A percentile compares a stretch with the other conserved stretches of the same genome.
Evolutionary conservation across 2,329 filamentous ascomycete species (phyloP).

Genomic region (Aureobasidium sp.): DNA sequence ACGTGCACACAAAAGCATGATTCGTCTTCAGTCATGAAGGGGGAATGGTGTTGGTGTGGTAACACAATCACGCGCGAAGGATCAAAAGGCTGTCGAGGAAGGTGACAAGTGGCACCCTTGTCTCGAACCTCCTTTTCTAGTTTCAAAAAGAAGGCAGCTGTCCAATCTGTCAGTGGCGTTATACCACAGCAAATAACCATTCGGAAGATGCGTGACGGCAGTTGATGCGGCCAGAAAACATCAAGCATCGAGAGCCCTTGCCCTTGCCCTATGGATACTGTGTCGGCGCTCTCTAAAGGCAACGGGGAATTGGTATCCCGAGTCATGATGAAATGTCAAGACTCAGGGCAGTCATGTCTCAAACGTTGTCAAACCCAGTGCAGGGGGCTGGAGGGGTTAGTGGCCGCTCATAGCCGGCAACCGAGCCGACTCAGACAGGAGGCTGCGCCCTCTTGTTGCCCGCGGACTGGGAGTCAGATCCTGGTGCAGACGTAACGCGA

Average conservation of each 20-base stretch:
- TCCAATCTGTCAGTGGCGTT: not conserved
- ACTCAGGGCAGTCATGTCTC: not conserved
- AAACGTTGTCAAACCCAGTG: not conserved
- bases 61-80: constrained; percentile 7
- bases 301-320: not conserved
- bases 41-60: constrained; percentile 1
- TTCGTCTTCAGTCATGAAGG: not conserved
- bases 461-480: not conserved
- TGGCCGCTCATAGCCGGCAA: constrained; percentile 1
- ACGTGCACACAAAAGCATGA: not conserved
- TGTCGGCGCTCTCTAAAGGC: not conserved
- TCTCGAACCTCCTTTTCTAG: not conserved
- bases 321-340: constrained; percentile 11
- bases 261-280: not conserved
- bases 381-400: constrained; percentile 1
- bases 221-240: not conserved
- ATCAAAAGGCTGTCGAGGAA: constrained; percentile 4
- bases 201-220: not conserved
- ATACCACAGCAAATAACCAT: not conserved
- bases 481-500: not conserved
- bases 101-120: not conserved
- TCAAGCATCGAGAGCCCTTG: not conserved
- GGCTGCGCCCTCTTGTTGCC: not conserved
- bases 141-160: not conserved
- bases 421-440: not conserved